Conservation (phyloP, 1,284 basidiomycete species). For the Apiotrichum akiyoshidainum region DNA sequence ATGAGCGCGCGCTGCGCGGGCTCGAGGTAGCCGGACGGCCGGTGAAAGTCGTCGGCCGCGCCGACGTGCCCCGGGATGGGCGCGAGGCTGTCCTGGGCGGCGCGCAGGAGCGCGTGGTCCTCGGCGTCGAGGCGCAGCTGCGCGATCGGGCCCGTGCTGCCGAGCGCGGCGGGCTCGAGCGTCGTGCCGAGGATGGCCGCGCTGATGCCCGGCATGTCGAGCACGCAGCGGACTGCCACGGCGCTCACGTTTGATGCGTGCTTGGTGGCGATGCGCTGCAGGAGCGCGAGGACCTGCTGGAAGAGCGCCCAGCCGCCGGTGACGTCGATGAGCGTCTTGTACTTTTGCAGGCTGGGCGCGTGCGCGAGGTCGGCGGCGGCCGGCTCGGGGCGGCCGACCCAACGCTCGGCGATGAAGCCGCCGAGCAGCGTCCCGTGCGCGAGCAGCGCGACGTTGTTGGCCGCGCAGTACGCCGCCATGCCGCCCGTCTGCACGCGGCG, state of each 20-base stretch:
- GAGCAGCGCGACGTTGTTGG: slow-evolving; percentile 17
- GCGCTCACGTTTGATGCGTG: slow-evolving; percentile 15
- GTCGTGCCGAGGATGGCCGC: slow-evolving; percentile 8
- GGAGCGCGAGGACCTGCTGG: slow-evolving; percentile 13
- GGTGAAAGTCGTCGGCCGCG: too few species aligned
- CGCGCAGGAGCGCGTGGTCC: slow-evolving; percentile 1
- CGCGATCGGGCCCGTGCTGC: not conserved
- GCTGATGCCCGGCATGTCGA: slow-evolving; percentile 16
- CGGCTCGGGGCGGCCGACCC: slow-evolving; percentile 15
- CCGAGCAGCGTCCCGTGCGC: slow-evolving; percentile 24
- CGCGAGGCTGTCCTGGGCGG: slow-evolving; percentile 9
- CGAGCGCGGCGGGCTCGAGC: not conserved
- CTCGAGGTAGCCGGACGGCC: too few species aligned
- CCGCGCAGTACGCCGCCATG: slow-evolving; percentile 13
- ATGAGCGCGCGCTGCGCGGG: too few species aligned
- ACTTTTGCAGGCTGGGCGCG: slow-evolving; percentile 13
- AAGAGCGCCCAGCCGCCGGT: slow-evolving; percentile 24
- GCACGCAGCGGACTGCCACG: slow-evolving; percentile 17
- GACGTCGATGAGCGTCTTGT: slow-evolving; percentile 21
- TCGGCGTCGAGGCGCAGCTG: not conserved
- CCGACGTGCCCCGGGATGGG: too few species aligned
- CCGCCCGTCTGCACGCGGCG: slow-evolving; percentile 10
- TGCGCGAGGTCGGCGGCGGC: slow-evolving; percentile 4
- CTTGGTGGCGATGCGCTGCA: slow-evolving; percentile 17
- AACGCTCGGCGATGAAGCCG: slow-evolving; percentile 21